phyloP scores from a whole-genome alignment of 371 early-diverging fungal species.

The Cokeromyces recurvatus region DNA sequence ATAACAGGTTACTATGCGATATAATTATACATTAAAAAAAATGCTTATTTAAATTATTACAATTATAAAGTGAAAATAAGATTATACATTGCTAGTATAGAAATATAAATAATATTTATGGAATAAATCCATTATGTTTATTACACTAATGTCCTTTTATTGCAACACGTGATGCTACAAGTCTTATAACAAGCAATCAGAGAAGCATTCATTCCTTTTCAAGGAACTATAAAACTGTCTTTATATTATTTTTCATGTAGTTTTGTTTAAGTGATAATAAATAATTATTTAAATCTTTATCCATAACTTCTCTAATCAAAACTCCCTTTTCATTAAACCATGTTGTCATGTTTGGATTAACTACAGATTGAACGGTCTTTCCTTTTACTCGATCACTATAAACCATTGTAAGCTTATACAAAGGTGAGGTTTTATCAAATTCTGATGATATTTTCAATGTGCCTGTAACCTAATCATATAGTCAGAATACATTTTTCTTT shows the following conservation, averaged over 20 bases:
- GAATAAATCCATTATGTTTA: no score
- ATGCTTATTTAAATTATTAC: no score
- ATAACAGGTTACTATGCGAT: no score
- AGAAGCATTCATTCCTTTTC: no score
- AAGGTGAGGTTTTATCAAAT: constrained; percentile 23
- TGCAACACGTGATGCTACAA: no score
- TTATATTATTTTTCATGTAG: constrained; percentile 20
- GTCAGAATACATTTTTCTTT: not conserved
- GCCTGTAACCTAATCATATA: constrained; percentile 8
- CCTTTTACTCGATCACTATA: constrained; percentile 15
- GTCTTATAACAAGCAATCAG: no score
- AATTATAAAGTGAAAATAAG: no score
- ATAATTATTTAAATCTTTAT: constrained; percentile 22
- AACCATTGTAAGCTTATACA: constrained; percentile 16
- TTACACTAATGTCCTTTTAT: no score
- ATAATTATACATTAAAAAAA: no score
- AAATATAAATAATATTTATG: no score
- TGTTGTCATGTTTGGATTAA: constrained; percentile 20
- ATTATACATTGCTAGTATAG: no score
- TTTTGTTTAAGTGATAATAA: constrained; percentile 9
- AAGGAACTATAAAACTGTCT: no score
- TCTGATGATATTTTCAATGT: constrained; percentile 20
- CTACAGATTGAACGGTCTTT: constrained; percentile 6
- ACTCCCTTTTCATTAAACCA: constrained; percentile 37
- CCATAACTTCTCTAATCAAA: constrained; percentile 15